A percentile compares a stretch with the other conserved stretches of the same genome.
Evolutionary conservation across 176 grass and related monocot genomes (phyloP).

Genomic region (Poa pratensis): DNA sequence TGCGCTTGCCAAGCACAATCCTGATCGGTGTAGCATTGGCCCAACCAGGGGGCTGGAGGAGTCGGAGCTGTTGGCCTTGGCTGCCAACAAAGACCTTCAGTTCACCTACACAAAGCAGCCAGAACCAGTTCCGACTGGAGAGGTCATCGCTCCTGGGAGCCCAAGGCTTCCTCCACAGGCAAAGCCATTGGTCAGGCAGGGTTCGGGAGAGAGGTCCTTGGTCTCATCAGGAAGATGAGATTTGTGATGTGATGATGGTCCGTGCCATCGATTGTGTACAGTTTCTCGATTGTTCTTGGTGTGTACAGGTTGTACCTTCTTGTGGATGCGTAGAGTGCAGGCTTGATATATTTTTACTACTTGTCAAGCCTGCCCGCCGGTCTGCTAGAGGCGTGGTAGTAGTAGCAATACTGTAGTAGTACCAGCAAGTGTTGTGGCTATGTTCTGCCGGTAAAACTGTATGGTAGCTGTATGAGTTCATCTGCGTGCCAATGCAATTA

Average conservation of each 20-base stretch:
- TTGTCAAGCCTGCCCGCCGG: constrained; percentile 45
- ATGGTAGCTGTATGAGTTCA: constrained; percentile 32
- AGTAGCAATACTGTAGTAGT: constrained; percentile 34
- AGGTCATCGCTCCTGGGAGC: constrained; percentile 28
- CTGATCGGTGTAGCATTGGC: constrained; percentile 79
- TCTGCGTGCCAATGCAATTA: constrained; percentile 22
- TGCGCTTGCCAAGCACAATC: constrained; percentile 87
- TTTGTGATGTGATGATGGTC: constrained; percentile 45
- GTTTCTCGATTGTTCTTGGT: constrained; percentile 49
- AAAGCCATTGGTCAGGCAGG: constrained; percentile 35
- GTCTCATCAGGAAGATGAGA: constrained; percentile 72
- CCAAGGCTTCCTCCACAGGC: constrained; percentile 36
- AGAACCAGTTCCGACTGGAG: constrained; percentile 31
- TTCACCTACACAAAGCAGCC: constrained; percentile 73
- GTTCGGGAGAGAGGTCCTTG: constrained; percentile 60
- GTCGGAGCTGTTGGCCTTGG: constrained; percentile 69
- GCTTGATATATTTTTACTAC: constrained; percentile 55
- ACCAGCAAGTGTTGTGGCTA: constrained; percentile 23
- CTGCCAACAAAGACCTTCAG: constrained; percentile 81
- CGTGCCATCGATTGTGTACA: constrained; percentile 53
- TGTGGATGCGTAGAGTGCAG: constrained; percentile 46
- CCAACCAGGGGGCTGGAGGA: constrained; percentile 81
- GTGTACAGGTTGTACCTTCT: constrained; percentile 51
- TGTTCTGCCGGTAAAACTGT: not conserved
- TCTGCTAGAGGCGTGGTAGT: constrained; percentile 41